These are phyloP conservation scores for Zygoascus bituminiphila DNA, from an alignment of 805 yeast genomes.

Conservation along the genomic window DNA sequence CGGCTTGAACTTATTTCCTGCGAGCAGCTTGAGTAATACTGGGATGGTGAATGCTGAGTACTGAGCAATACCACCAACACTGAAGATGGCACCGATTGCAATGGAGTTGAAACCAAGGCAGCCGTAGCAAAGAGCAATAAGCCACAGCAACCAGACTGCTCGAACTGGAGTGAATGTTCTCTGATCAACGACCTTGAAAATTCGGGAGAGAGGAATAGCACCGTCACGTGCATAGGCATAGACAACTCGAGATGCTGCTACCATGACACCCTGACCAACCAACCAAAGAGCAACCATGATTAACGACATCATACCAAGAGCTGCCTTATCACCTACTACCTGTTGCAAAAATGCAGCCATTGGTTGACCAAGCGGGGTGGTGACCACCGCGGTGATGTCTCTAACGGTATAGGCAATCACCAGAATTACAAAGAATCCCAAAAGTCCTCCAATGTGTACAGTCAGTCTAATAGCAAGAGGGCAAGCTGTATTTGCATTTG, in stretches of 20 bases:
- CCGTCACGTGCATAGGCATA: slow-evolving; percentile 59
- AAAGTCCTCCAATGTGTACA: slow-evolving; percentile 42
- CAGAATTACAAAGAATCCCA: slow-evolving; percentile 48
- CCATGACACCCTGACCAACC: slow-evolving; percentile 49
- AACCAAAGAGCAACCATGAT: slow-evolving; percentile 37
- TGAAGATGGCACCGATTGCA: slow-evolving; percentile 60
- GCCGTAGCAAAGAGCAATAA: slow-evolving; percentile 46
- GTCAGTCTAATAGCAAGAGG: slow-evolving; percentile 57
- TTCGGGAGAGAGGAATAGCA: slow-evolving; percentile 39
- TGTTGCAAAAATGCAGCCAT: slow-evolving; percentile 48
- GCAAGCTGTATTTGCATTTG: slow-evolving; percentile 52
- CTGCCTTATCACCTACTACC: slow-evolving; percentile 35
- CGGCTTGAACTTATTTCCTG: slow-evolving; percentile 42
- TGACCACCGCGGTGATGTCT: slow-evolving; percentile 36
- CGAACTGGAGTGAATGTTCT: slow-evolving; percentile 51
- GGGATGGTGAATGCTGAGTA: slow-evolving; percentile 59
- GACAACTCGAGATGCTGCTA: slow-evolving; percentile 56
- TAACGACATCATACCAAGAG: slow-evolving; percentile 35
- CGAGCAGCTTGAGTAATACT: slow-evolving; percentile 47
- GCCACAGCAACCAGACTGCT: slow-evolving; percentile 47
- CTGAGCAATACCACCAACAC: slow-evolving; percentile 61
- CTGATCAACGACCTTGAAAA: slow-evolving; percentile 41
- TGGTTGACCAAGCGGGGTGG: slow-evolving; percentile 39
- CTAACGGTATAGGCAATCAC: slow-evolving; percentile 55
- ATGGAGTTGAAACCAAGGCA: slow-evolving; percentile 51